These are phyloP conservation scores for Closterium sp. DNA, from an alignment of 139 green algal species.

Conservation along the genomic window DNA sequence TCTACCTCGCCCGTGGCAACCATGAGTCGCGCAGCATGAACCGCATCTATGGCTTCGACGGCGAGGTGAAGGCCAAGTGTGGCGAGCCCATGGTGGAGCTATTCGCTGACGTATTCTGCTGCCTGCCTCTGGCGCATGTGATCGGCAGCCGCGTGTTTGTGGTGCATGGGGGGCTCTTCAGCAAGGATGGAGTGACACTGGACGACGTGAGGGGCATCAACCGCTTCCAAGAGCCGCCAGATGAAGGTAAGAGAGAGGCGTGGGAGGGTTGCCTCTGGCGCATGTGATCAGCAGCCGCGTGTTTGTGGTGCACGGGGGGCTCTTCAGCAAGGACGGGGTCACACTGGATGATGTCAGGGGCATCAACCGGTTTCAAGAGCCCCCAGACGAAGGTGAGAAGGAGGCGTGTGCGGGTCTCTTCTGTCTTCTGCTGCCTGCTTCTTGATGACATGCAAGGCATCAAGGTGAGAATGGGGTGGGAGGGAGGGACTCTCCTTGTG, in stretches of 20 bases:
- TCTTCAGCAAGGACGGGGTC: slow-evolving; percentile 83
- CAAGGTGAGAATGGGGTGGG: too few species aligned
- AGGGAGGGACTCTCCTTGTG: too few species aligned
- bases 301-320: slow-evolving; percentile 89
- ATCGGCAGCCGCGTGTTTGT: slow-evolving; percentile 84
- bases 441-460: too few species aligned
- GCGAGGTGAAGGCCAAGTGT: slow-evolving; percentile 83
- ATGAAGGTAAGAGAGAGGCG: slow-evolving; percentile 65
- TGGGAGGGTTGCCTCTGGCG: slow-evolving; percentile 66
- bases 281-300: slow-evolving; percentile 81
- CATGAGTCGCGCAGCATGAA: slow-evolving; percentile 95
- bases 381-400: slow-evolving; percentile 45
- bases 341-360: slow-evolving; percentile 82
- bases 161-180: slow-evolving; percentile 91
- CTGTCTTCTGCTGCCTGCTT: too few species aligned
- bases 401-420: too few species aligned
- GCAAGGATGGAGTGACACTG: slow-evolving; percentile 79
- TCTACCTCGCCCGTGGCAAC: slow-evolving; percentile 85
- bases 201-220: slow-evolving; percentile 84
- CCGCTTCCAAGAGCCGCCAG: slow-evolving; percentile 84
- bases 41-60: slow-evolving; percentile 94
- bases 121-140: slow-evolving; percentile 80
- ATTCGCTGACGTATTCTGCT: slow-evolving; percentile 71
- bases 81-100: slow-evolving; percentile 77
- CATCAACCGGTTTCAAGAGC: slow-evolving; percentile 84